Percentiles rank a stretch among this genome's conserved stretches.
Conservation (phyloP, 371 early-diverging fungal species). For the Rhizomucor miehei region DNA sequence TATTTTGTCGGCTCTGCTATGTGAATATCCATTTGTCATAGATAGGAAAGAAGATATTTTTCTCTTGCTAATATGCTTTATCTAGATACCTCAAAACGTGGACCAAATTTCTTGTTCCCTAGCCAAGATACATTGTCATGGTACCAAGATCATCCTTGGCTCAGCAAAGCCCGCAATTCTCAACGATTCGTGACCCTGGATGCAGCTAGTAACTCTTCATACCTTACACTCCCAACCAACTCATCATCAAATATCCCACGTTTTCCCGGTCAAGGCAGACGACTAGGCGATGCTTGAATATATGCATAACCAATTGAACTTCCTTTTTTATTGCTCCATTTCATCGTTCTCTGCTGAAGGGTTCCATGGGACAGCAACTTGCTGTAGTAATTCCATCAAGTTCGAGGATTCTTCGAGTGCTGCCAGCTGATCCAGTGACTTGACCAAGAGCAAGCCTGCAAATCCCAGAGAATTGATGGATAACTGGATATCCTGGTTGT, state of each 20-base stretch:
- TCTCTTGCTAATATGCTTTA: background rate
- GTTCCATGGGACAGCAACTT: constrained; percentile 28
- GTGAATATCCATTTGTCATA: constrained; percentile 12
- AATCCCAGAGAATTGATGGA: constrained; percentile 71
- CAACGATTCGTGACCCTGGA: constrained; percentile 12
- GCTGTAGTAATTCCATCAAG: constrained; percentile 30
- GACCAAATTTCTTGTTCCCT: background rate
- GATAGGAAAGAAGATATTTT: too few species aligned
- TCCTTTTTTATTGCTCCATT: constrained; percentile 3
- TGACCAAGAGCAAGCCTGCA: constrained; percentile 66
- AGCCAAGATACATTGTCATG: constrained; percentile 4
- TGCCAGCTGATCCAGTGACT: constrained; percentile 50
- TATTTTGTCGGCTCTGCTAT: constrained; percentile 12
- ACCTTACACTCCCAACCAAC: constrained; percentile 8
- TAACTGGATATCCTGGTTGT: constrained; percentile 23
- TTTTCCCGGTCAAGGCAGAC: constrained; percentile 17
- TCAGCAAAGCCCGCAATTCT: background rate
- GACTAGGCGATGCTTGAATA: constrained; percentile 15
- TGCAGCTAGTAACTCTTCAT: constrained; percentile 3
- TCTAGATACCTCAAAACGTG: constrained; percentile 7
- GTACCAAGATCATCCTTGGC: constrained; percentile 11
- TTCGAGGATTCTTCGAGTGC: constrained; percentile 36
- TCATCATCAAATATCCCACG: background rate
- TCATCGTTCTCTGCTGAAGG: constrained; percentile 6
- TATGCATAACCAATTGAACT: background rate